A percentile compares a stretch with the other conserved stretches of the same genome.
These are phyloP conservation scores for Geotrichum citri-aurantii DNA, from an alignment of 1,139 yeast species.

Conservation along the genomic window DNA sequence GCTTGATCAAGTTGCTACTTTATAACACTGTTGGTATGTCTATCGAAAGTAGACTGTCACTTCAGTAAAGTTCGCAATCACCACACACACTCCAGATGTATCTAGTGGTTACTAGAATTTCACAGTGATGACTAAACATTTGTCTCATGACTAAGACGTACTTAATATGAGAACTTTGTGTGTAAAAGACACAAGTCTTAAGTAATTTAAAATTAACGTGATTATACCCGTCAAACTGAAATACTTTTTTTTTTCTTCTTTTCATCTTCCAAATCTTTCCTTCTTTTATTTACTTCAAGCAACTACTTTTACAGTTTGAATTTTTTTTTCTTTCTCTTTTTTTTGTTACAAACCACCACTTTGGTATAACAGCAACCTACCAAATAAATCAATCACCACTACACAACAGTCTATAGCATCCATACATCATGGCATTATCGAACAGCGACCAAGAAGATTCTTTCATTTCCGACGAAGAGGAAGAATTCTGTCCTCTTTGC, in stretches of 20 bases:
- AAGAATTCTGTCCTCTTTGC: slow-evolving; percentile 78
- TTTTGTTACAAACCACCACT: background rate
- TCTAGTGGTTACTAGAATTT: background rate
- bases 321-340: too few relatives aligned
- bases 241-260: background rate
- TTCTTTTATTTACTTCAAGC: too few relatives aligned
- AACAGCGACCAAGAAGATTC: slow-evolving; percentile 37
- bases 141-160: background rate
- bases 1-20: too few relatives aligned
- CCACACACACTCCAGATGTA: too few relatives aligned
- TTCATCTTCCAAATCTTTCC: background rate
- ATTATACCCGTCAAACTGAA: background rate
- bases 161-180: background rate
- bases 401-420: background rate
- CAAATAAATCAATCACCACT: background rate
- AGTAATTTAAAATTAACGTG: background rate
- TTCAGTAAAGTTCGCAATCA: too few relatives aligned
- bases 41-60: too few relatives aligned
- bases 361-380: background rate
- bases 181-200: background rate
- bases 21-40: too few relatives aligned
- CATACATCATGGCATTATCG: slow-evolving; percentile 19
- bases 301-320: too few relatives aligned
- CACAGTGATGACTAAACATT: background rate
- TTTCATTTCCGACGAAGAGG: slow-evolving; percentile 74